These are phyloP conservation scores for Bothriochloa decipiens DNA, from an alignment of 176 grass and related monocot species.

Conservation along the genomic window DNA sequence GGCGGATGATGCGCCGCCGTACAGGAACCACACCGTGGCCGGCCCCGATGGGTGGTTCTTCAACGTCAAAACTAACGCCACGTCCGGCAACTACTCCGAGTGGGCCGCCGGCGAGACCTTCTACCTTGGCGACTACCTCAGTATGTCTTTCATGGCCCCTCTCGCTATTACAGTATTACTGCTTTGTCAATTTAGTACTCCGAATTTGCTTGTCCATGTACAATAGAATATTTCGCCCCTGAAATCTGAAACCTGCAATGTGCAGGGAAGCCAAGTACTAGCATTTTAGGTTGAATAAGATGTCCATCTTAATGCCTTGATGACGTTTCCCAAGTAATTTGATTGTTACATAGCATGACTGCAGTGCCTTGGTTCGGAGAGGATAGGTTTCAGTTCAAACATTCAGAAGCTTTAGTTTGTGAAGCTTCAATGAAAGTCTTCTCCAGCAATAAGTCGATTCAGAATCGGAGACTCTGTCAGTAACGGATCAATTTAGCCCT, in stretches of 20 bases:
- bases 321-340: not conserved
- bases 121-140: constrained; percentile 82
- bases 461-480: not conserved
- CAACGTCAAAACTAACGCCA: constrained; percentile 49
- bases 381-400: not conserved
- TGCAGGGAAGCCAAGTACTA: not conserved
- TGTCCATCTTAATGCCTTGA: not conserved
- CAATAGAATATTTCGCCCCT: not conserved
- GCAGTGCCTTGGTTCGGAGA: not conserved
- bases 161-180: no score
- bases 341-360: not conserved
- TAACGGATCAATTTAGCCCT: not conserved
- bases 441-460: not conserved
- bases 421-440: not conserved
- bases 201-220: not conserved
- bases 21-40: constrained; percentile 83
- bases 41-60: constrained; percentile 74
- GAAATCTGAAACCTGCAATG: not conserved
- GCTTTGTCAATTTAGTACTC: not conserved
- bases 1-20: constrained; percentile 21
- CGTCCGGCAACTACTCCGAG: constrained; percentile 67
- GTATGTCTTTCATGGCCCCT: constrained; percentile 33
- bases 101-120: constrained; percentile 74
- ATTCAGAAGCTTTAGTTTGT: not conserved
- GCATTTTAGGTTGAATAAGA: not conserved